Evolutionary conservation across 176 grass and related monocot genomes (phyloP).

Genomic region (Rhynchospora tenuis): DNA sequence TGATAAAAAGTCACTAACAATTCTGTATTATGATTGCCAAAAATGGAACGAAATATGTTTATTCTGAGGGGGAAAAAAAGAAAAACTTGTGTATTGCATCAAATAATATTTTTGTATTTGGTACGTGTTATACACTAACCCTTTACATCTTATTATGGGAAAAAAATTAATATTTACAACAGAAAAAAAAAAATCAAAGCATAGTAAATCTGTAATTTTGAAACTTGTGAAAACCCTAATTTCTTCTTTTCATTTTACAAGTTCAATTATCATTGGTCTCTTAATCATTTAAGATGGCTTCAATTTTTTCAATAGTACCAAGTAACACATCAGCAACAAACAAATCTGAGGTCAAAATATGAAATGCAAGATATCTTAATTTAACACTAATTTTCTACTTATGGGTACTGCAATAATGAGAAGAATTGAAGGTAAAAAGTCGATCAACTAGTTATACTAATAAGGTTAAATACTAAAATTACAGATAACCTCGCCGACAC

Average conservation of each 20-base stretch:
- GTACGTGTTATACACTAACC: background rate
- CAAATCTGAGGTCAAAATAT: background rate
- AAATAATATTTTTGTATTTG: background rate
- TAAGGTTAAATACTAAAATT: too few relatives aligned
- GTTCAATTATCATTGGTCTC: background rate
- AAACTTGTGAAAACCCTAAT: background rate
- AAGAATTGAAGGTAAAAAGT: background rate
- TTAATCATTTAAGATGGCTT: background rate
- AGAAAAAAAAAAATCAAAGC: background rate
- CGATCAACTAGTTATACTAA: too few relatives aligned
- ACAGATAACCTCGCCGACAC: too few relatives aligned
- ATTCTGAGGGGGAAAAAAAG: background rate
- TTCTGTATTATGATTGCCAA: background rate
- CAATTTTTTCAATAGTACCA: background rate
- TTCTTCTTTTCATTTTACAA: background rate
- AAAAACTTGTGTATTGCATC: background rate
- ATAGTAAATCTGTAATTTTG: background rate
- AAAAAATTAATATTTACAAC: background rate
- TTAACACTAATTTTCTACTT: background rate
- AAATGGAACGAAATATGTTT: background rate
- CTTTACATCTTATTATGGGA: background rate
- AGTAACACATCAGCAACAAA: background rate
- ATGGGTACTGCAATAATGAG: background rate
- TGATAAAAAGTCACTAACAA: background rate
- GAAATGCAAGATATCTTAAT: background rate